Evolutionary conservation across 2,329 filamentous ascomycete genomes (phyloP).

Genomic region (Pseudogymnoascus sp.): DNA sequence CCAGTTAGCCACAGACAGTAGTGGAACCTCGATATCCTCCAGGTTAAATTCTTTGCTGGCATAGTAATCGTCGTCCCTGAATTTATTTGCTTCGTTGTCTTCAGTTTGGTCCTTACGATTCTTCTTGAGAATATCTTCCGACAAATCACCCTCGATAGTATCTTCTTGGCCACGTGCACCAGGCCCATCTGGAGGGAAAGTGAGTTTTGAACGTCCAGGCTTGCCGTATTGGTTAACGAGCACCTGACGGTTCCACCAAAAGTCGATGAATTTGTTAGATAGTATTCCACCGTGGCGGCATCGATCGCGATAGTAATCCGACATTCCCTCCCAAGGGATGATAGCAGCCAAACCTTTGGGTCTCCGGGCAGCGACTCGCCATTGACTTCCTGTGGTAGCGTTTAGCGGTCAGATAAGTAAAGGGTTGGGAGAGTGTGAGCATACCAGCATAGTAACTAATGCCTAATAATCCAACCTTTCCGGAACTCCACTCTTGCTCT

Average conservation of each 20-base stretch:
- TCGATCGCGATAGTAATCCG: conserved; percentile 47
- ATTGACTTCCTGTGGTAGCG: conserved; percentile 14
- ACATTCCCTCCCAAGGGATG: conserved; percentile 48
- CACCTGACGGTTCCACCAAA: conserved; percentile 62
- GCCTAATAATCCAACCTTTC: conserved; percentile 38
- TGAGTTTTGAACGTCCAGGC: conserved; percentile 35
- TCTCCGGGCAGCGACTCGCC: not conserved
- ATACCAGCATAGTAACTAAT: conserved; percentile 37
- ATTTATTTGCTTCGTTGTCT: not conserved
- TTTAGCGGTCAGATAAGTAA: conserved; percentile 15
- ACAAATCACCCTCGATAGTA: conserved; percentile 50
- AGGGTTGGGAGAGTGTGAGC: not conserved
- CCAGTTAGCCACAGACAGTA: conserved; percentile 63
- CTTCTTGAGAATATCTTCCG: conserved; percentile 39
- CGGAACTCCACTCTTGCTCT: conserved; percentile 38
- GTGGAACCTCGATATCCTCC: conserved; percentile 56
- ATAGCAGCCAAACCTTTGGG: conserved; percentile 36
- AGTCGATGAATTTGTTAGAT: conserved; percentile 48
- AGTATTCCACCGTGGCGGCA: conserved; percentile 55
- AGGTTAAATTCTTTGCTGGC: conserved; percentile 43
- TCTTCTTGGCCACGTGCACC: conserved; percentile 23
- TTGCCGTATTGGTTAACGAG: conserved; percentile 60
- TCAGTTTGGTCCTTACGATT: conserved; percentile 31
- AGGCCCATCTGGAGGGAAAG: conserved; percentile 24
- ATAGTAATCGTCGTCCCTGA: conserved; percentile 5